A percentile compares a stretch with the other conserved stretches of the same genome.
Conservation (phyloP, 164 flowering plant genomes). For the Chimonanthus salicifolius region DNA sequence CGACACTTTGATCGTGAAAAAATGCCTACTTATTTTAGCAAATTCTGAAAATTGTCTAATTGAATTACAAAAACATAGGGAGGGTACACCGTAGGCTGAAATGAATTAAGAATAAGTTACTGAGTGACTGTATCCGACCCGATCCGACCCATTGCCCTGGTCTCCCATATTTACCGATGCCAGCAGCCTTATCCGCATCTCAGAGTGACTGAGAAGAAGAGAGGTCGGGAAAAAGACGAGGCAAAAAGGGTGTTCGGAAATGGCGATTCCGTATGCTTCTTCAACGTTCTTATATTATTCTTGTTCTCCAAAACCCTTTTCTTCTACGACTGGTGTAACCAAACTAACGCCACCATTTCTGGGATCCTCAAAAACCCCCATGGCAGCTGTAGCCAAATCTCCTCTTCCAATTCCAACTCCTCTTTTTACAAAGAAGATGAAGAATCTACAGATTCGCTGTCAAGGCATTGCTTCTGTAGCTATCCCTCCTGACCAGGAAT, state of each 20-base stretch:
- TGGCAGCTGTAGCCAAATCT: not conserved
- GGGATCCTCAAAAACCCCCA: not conserved
- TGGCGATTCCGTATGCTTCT: constrained; percentile 6
- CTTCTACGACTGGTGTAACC: not conserved
- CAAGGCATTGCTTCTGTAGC: not conserved
- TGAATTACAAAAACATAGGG: too few species aligned
- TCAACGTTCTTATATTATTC: not conserved
- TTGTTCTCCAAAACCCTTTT: constrained; percentile 1
- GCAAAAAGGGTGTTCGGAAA: not conserved
- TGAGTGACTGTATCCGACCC: too few species aligned
- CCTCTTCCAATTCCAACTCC: not conserved
- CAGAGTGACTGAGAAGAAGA: not conserved
- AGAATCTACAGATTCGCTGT: constrained; percentile 10
- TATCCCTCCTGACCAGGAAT: constrained; percentile 12
- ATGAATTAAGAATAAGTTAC: too few species aligned
- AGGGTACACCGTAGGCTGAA: too few species aligned
- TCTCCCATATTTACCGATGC: not conserved
- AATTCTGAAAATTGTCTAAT: too few species aligned
- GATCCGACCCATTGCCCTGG: not conserved
- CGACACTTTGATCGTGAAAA: too few species aligned
- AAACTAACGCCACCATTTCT: constrained; percentile 4
- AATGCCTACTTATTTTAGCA: too few species aligned
- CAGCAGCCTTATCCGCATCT: not conserved
- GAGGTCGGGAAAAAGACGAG: not conserved
- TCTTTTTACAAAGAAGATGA: not conserved